Evolutionary conservation across 163 green algal genomes (phyloP).

Genomic region (Scenedesmus sp.): DNA sequence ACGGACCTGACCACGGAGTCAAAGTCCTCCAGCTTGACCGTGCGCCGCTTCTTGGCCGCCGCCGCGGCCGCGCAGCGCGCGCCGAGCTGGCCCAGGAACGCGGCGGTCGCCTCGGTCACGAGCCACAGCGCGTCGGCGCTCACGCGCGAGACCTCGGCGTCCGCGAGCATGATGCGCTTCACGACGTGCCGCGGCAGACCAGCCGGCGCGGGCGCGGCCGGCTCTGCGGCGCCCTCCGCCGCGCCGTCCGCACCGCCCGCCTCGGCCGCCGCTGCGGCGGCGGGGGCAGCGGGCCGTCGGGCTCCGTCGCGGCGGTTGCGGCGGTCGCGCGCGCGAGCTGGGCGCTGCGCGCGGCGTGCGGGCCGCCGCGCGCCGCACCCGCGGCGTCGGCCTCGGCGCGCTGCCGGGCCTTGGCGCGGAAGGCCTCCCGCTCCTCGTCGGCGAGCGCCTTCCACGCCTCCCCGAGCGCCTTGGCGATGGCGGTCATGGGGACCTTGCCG

Average conservation of each 20-base stretch:
- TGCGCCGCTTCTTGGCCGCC: slow-evolving; percentile 27
- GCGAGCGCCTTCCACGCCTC: slow-evolving; percentile 35
- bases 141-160: slow-evolving; percentile 43
- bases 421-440: slow-evolving; percentile 28
- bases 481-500: slow-evolving; percentile 40
- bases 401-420: slow-evolving; percentile 5
- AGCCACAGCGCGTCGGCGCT: slow-evolving; percentile 37
- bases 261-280: slow-evolving; percentile 10
- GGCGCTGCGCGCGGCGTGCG: no score
- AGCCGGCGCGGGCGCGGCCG: not conserved
- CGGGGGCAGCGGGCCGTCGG: not conserved
- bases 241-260: not conserved
- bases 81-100: slow-evolving; percentile 40
- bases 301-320: no score
- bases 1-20: slow-evolving; percentile 24
- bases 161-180: slow-evolving; percentile 42
- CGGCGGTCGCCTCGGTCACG: slow-evolving; percentile 8
- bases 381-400: no score
- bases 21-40: slow-evolving; percentile 39
- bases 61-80: slow-evolving; percentile 3
- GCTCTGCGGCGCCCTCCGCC: not conserved
- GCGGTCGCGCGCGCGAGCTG: no score
- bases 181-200: slow-evolving; percentile 11
- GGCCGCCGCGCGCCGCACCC: no score
- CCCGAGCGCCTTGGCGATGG: slow-evolving; percentile 42